Base-by-base conservation (phyloP, 1,139 yeast species). In the Yamadazyma friedrichii region DNA sequence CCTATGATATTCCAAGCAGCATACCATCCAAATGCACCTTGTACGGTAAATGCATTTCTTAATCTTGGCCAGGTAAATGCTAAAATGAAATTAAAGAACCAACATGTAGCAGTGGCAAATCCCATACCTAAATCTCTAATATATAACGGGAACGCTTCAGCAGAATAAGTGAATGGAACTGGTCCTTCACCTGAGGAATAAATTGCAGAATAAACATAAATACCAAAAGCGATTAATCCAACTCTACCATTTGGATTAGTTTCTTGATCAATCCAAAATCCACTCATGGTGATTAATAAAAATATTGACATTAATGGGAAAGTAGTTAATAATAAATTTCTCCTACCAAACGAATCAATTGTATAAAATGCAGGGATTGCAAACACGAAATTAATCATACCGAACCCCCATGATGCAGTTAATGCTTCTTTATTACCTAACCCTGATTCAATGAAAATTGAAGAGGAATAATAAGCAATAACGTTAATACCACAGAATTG, bases 401-500 rank as follows among this genome's bases (percentile, higher is more conserved):
- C 96, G 54, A 83, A 87, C 8, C 96, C 96, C 79, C 91, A 78
- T 1, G 95, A 85, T 0, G 95, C 95, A 50, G 84, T 64, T 55
- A 88, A 64, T 0, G 95, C 82, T 45, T 76, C 69, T 40, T 78
- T 69, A 44, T 74, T 78, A 25, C 78, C 63, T 59, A 84, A 84
- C 30, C 84, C 83, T 17, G 91, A 80, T 39, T 82, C 74, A 34
- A 75, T 64, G 62, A 88, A 88, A 47, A 88, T 87, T 10, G 85
- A 73, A 0, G 89, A 80, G 0, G 88, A 81, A 60, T 84, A 85
- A 62, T 84, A 84, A 15, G 95, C 94, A 64, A 88, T 87, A 41
- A 87, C 94, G 55, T 88, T 88, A 58, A 88, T 82, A 55, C 96
- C 96, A 65, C 95, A 88, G 68, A 88, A 85, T 61, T 88, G 96